phyloP scores from a whole-genome alignment of 805 yeast genomes.

The Yamadazyma endophytica region DNA sequence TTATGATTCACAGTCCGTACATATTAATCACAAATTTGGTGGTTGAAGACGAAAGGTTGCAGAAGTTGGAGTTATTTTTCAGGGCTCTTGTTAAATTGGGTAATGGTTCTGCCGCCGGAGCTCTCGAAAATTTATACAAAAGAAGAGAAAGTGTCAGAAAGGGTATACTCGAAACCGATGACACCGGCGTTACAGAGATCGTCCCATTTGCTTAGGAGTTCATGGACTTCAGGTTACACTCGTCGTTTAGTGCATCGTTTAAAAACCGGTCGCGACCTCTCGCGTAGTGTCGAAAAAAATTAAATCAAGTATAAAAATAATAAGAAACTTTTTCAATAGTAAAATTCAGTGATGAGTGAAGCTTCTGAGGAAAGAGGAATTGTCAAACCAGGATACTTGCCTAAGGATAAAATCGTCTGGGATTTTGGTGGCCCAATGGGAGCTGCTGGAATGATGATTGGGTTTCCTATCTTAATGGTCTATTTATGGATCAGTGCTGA shows the following conservation, averaged over 20 bases:
- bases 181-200: slow-evolving; percentile 4
- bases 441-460: slow-evolving; percentile 84
- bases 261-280: too few species aligned
- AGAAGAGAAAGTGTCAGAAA: slow-evolving; percentile 7
- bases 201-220: slow-evolving; percentile 15
- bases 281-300: too few species aligned
- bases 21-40: slow-evolving; percentile 18
- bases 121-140: slow-evolving; percentile 11
- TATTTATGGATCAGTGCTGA: slow-evolving; percentile 93
- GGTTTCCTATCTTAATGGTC: slow-evolving; percentile 92
- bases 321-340: neutral
- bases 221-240: too few species aligned
- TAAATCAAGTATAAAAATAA: too few species aligned
- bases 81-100: slow-evolving; percentile 27
- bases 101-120: slow-evolving; percentile 27
- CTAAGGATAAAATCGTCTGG: slow-evolving; percentile 57
- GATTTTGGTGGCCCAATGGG: slow-evolving; percentile 95
- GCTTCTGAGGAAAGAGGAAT: neutral
- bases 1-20: slow-evolving; percentile 30
- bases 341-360: slow-evolving; percentile 1
- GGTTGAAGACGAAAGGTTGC: slow-evolving; percentile 21
- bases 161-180: neutral
- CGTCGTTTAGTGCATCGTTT: too few species aligned
- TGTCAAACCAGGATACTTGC: slow-evolving; percentile 23
- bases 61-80: slow-evolving; percentile 26